These are phyloP conservation scores for Penicillium riverlandense DNA, from an alignment of 495 filamentous ascomycete genomes.

Conservation along the genomic window DNA sequence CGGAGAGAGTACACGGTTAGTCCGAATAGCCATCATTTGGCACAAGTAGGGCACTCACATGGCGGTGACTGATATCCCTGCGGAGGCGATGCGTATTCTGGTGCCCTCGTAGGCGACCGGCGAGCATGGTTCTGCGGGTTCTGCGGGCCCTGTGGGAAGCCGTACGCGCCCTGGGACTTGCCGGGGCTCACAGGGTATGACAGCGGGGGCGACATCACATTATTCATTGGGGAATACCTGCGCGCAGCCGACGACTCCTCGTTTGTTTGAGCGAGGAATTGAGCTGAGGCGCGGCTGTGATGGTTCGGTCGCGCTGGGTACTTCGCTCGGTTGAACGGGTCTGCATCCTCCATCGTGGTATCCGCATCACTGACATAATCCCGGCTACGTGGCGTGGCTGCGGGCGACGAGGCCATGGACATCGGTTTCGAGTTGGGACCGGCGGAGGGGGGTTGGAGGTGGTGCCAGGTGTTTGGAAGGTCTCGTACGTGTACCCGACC, in stretches of 20 bases:
- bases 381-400: constrained; percentile 58
- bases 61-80: constrained; percentile 60
- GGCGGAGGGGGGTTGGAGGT: constrained; percentile 37
- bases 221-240: constrained; percentile 94
- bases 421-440: constrained; percentile 48
- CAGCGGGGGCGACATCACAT: constrained; percentile 59
- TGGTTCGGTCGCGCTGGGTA: constrained; percentile 66
- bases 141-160: constrained; percentile 24
- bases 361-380: constrained; percentile 68
- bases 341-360: constrained; percentile 87
- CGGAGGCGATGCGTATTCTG: constrained; percentile 53
- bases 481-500: constrained; percentile 65
- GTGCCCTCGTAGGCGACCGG: constrained; percentile 52
- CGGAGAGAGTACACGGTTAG: background rate
- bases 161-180: constrained; percentile 45
- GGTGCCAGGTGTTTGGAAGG: constrained; percentile 50
- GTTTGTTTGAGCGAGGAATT: constrained; percentile 49
- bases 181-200: constrained; percentile 52
- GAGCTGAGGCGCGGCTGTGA: constrained; percentile 54
- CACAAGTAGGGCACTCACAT: constrained; percentile 29
- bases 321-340: constrained; percentile 74
- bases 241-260: constrained; percentile 80
- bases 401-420: constrained; percentile 56
- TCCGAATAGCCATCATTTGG: no score
- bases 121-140: constrained; percentile 28